Evolutionary conservation across 306 rosid species (phyloP).

Genomic region (Prunus mira): DNA sequence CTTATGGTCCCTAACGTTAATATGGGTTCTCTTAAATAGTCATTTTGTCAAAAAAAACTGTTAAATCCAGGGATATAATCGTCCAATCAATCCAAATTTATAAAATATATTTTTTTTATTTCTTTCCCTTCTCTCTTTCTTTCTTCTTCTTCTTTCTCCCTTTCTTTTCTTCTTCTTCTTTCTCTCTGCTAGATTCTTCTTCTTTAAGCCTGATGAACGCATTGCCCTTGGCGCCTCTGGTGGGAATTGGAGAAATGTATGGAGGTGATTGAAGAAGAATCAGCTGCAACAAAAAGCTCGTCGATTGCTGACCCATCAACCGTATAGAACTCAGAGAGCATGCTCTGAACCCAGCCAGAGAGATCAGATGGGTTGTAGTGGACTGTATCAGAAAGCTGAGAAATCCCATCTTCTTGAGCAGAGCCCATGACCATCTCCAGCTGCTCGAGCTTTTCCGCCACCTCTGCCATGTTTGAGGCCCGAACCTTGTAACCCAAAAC

Average conservation of each 20-base stretch:
- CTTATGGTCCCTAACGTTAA: too few species aligned
- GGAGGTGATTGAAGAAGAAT: conserved; percentile 15
- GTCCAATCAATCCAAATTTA: too few species aligned
- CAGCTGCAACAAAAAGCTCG: conserved; percentile 14
- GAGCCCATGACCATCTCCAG: conserved; percentile 73
- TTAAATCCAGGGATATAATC: too few species aligned
- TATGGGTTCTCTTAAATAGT: too few species aligned
- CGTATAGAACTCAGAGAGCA: conserved; percentile 62
- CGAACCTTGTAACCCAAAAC: conserved; percentile 75
- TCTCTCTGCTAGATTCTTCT: too few species aligned
- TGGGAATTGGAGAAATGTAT: conserved; percentile 13
- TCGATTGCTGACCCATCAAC: conserved; percentile 13
- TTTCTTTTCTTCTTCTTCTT: too few species aligned
- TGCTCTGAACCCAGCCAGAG: conserved; percentile 73
- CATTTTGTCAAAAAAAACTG: too few species aligned
- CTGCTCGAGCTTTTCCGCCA: conserved; percentile 75
- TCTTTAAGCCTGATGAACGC: too few species aligned
- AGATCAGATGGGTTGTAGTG: conserved; percentile 86
- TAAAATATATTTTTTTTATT: too few species aligned
- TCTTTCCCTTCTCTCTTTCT: too few species aligned
- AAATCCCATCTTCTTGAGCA: conserved; percentile 64
- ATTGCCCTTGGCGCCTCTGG: neutral
- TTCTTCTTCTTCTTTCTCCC: too few species aligned
- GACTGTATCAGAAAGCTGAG: conserved; percentile 60
- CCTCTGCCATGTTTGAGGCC: conserved; percentile 67